phyloP scores from a whole-genome alignment of 108 stramenopile genomes.

The Fragilaria crotonensis region DNA sequence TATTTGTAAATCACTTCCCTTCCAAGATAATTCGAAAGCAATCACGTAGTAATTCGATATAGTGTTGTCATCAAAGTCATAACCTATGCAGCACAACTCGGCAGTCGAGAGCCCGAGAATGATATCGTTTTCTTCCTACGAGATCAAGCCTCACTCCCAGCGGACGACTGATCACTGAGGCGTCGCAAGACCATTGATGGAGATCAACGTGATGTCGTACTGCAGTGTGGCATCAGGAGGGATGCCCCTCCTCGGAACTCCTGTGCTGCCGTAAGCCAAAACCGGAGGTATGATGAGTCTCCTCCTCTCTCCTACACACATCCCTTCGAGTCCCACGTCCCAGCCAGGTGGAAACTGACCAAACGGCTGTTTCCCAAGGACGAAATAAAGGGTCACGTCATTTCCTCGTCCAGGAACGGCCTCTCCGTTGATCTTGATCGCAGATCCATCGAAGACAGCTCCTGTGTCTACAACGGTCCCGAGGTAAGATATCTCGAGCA shows the following conservation, averaged over 20 bases:
- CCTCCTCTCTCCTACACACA: constrained; percentile 72
- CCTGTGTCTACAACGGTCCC: constrained; percentile 69
- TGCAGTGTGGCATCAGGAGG: constrained; percentile 79
- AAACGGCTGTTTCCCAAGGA: constrained; percentile 83
- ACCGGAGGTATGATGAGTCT: constrained; percentile 73
- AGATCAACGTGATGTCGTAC: constrained; percentile 76
- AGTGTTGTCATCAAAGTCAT: no score
- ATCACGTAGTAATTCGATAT: no score
- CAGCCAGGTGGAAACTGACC: constrained; percentile 85
- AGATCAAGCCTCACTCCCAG: no score
- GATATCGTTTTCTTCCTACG: no score
- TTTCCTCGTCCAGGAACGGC: constrained; percentile 77
- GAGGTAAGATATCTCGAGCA: constrained; percentile 74
- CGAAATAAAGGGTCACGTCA: constrained; percentile 75
- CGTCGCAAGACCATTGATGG: constrained; percentile 74
- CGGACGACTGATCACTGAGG: no score
- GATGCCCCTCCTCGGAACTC: constrained; percentile 68
- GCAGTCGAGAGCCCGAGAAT: no score
- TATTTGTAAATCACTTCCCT: no score
- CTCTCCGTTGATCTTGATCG: constrained; percentile 67
- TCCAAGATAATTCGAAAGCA: no score
- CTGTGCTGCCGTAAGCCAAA: constrained; percentile 62
- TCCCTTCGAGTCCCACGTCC: constrained; percentile 68
- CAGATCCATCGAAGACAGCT: constrained; percentile 70
- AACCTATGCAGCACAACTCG: no score